Conservation (phyloP, 2,329 filamentous ascomycete species). For the Arthrobotrys pseudoclavata region DNA sequence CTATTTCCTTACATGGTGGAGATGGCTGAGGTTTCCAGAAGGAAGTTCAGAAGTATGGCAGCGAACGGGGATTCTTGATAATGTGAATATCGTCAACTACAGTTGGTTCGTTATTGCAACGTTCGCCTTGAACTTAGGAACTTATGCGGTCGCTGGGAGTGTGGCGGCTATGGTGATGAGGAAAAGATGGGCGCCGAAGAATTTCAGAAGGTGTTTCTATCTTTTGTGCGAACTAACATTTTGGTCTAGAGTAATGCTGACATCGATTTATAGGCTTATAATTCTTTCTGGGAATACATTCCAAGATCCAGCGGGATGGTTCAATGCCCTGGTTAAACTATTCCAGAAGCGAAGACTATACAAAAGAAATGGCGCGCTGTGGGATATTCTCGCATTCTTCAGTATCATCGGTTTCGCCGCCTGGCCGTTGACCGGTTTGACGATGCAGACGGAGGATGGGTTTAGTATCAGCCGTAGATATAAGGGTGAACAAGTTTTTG, state of each 20-base stretch:
- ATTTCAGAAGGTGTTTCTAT: conserved; percentile 36
- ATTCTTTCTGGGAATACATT: conserved; percentile 45
- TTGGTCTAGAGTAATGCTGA: background rate
- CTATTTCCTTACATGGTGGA: conserved; percentile 46
- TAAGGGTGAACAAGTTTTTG: conserved; percentile 18
- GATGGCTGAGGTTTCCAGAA: conserved; percentile 49
- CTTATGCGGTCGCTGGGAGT: conserved; percentile 38
- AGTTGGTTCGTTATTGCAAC: conserved; percentile 56
- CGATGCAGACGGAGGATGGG: conserved; percentile 49
- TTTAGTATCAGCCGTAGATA: conserved; percentile 36
- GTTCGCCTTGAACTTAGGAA: conserved; percentile 48
- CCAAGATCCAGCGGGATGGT: conserved; percentile 53
- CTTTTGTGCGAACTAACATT: background rate
- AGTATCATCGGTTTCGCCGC: conserved; percentile 52
- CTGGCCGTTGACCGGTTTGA: conserved; percentile 53
- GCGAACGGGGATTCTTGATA: conserved; percentile 48
- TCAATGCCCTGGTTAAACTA: conserved; percentile 19
- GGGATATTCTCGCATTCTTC: conserved; percentile 51
- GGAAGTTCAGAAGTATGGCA: conserved; percentile 40
- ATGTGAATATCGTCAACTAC: conserved; percentile 52
- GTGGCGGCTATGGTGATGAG: conserved; percentile 55
- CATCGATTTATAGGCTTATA: conserved; percentile 20
- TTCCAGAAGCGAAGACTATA: conserved; percentile 29
- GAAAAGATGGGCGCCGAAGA: conserved; percentile 41
- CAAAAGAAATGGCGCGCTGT: conserved; percentile 38